Conservation (phyloP, 129 eudicot genomes). For the Flaveria brownii region DNA sequence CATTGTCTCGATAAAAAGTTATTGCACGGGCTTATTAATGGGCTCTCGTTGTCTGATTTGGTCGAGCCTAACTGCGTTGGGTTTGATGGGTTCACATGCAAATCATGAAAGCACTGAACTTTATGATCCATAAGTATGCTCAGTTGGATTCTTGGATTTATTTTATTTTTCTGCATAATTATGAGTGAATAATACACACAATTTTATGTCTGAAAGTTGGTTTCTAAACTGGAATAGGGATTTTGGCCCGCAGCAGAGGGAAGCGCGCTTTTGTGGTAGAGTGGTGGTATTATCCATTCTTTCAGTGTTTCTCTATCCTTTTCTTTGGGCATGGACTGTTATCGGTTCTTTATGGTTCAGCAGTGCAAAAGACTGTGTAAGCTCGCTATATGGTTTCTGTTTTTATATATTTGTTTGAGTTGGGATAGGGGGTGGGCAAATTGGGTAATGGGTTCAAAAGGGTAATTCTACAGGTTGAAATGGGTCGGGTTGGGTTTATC, state of each 20-base stretch:
- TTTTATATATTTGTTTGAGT: not conserved
- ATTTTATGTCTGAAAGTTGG: slow-evolving; percentile 2
- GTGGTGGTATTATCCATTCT: slow-evolving; percentile 76
- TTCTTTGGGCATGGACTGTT: slow-evolving; percentile 92
- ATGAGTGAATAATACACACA: not conserved
- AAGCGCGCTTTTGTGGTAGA: slow-evolving; percentile 90
- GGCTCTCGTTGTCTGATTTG: not conserved
- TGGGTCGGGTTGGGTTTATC: not conserved
- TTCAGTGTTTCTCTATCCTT: slow-evolving; percentile 71
- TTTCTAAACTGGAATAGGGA: slow-evolving; percentile 51
- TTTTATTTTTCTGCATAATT: not conserved
- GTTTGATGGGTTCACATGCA: not conserved
- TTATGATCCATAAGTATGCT: not conserved
- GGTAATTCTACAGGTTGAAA: not conserved
- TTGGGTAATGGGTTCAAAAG: not conserved
- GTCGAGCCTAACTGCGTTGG: not conserved
- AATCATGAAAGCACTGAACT: slow-evolving; percentile 11
- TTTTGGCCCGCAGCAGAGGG: slow-evolving; percentile 95
- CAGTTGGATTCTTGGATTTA: not conserved
- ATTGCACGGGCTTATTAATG: too few species aligned
- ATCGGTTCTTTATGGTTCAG: slow-evolving; percentile 94
- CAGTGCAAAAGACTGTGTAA: slow-evolving; percentile 79
- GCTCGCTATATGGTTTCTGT: slow-evolving; percentile 23
- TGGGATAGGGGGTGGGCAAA: not conserved
- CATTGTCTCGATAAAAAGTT: not conserved